Evolutionary conservation across 768 basidiomycete species (phyloP), one percentile per base, ranked within the genome.

Genomic region (Saitozyma sp.): DNA sequence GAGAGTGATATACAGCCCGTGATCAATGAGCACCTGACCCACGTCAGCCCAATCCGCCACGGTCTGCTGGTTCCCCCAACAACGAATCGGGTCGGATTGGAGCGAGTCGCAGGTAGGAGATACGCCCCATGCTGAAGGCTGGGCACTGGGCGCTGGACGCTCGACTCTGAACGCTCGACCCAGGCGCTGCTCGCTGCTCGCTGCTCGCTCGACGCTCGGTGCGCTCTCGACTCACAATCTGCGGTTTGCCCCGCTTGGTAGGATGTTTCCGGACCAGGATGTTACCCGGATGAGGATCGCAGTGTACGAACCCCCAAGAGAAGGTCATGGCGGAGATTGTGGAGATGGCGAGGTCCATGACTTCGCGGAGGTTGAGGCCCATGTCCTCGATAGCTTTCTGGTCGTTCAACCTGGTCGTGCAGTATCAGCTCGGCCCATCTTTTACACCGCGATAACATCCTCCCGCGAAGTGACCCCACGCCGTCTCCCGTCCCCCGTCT

Each of bases 261-360:
- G 89, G 69, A 88, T 85, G 78, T 86, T 76, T 77, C 50, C 82
- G 85, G 62, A 94, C 84, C 78, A 95, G 91, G 9, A 78, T 67
- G 61, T 82, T 82, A 4, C 80, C 81, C 0, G 81, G 82, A 66
- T 83, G 85, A 8, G 85, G 85, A 67, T 86, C 85, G 73, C 91
- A 91, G 77, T 82, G 81, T 3, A 81, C 88, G 84, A 87, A 92
- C 10, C 92, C 92, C 89, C 89, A 96, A 62, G 85, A 84, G 77
- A 96, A 97, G 79, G 93, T 93, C 82, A 80, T 79, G 86, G 91
- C 90, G 39, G 88, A 88, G 82, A 93, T 93, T 2, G 92, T 82
- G 64, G 91, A 88, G 43, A 92, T 87, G 84, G 92, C 91, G 19
- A 87, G 87, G 63, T 89, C 86, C 91, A 96, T 92, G 59, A 90